Evolutionary conservation across 192 early-diverging fungal species (phyloP).

Genomic region (Blastocladiella britannica): DNA sequence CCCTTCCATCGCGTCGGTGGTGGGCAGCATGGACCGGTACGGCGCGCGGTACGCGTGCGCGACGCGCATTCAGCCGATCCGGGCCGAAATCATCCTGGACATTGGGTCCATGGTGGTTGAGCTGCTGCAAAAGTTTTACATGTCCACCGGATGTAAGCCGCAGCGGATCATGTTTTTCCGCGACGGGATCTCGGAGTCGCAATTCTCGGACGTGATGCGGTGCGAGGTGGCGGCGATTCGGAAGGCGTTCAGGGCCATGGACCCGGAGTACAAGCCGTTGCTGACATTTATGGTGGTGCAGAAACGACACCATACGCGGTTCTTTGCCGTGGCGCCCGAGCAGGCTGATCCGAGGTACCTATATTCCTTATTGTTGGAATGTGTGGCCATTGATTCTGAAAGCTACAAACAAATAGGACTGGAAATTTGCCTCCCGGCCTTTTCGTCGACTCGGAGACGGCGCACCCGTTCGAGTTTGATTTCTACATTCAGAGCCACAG

Average conservation of each 20-base stretch:
- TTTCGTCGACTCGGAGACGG: constrained; percentile 46
- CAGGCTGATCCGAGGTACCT: constrained; percentile 49
- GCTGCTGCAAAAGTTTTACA: constrained; percentile 37
- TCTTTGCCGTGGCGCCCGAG: constrained; percentile 43
- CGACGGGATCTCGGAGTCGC: constrained; percentile 37
- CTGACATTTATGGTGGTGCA: constrained; percentile 32
- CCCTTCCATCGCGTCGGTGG: constrained; percentile 58
- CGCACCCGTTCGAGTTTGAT: constrained; percentile 64
- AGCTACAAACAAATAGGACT: no score
- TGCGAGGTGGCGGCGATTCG: constrained; percentile 17
- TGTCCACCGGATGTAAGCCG: constrained; percentile 36
- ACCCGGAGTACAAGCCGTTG: constrained; percentile 8
- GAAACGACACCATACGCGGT: constrained; percentile 32
- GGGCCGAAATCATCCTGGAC: constrained; percentile 49
- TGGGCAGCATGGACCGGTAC: constrained; percentile 42
- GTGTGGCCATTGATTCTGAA: no score
- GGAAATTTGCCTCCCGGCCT: constrained; percentile 74
- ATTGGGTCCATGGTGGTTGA: constrained; percentile 41
- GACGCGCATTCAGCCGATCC: constrained; percentile 41
- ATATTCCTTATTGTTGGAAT: no score
- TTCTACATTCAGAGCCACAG: constrained; percentile 33
- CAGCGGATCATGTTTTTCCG: constrained; percentile 65
- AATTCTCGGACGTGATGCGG: constrained; percentile 28
- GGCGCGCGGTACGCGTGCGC: constrained; percentile 40
- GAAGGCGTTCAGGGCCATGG: constrained; percentile 10